Evolutionary conservation across 2,329 filamentous ascomycete genomes (phyloP).

Genomic region (Leptographium lundbergii): DNA sequence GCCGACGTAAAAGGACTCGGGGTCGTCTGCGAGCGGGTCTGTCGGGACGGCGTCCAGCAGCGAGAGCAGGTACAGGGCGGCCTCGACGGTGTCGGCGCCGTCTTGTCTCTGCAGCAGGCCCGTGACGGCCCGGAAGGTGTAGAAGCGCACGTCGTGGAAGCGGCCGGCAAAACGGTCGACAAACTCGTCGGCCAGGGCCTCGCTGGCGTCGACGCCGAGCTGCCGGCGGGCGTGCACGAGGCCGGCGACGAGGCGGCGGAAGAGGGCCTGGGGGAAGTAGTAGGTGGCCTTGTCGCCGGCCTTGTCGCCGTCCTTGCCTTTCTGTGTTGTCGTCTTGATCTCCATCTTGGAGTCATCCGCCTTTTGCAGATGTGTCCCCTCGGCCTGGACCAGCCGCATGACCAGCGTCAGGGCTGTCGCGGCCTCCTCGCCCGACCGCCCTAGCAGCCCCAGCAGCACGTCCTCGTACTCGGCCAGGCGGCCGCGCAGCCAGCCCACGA

Average conservation of each 20-base stretch:
- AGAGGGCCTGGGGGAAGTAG: slow-evolving; percentile 55
- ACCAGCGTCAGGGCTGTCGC: slow-evolving; percentile 61
- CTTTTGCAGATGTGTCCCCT: slow-evolving; percentile 47
- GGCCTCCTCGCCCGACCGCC: slow-evolving; percentile 47
- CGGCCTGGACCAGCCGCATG: slow-evolving; percentile 76
- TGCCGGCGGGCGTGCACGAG: slow-evolving; percentile 36
- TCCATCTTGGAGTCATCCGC: slow-evolving; percentile 28
- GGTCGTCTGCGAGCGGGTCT: slow-evolving; percentile 45
- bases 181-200: slow-evolving; percentile 54
- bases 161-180: slow-evolving; percentile 64
- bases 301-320: slow-evolving; percentile 1
- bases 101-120: slow-evolving; percentile 12
- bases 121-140: slow-evolving; percentile 58
- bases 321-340: slow-evolving; percentile 27
- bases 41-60: slow-evolving; percentile 59
- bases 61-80: slow-evolving; percentile 49
- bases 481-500: slow-evolving; percentile 68
- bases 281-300: slow-evolving; percentile 20
- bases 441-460: slow-evolving; percentile 48
- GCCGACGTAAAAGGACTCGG: slow-evolving; percentile 55
- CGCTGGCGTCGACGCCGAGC: slow-evolving; percentile 3
- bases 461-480: slow-evolving; percentile 59
- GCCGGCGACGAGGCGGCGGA: slow-evolving; percentile 49
- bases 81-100: slow-evolving; percentile 24
- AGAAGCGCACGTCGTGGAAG: slow-evolving; percentile 76